These are phyloP conservation scores for Penicillium roqueforti DNA, from an alignment of 495 filamentous ascomycete genomes.

Conservation along the genomic window DNA sequence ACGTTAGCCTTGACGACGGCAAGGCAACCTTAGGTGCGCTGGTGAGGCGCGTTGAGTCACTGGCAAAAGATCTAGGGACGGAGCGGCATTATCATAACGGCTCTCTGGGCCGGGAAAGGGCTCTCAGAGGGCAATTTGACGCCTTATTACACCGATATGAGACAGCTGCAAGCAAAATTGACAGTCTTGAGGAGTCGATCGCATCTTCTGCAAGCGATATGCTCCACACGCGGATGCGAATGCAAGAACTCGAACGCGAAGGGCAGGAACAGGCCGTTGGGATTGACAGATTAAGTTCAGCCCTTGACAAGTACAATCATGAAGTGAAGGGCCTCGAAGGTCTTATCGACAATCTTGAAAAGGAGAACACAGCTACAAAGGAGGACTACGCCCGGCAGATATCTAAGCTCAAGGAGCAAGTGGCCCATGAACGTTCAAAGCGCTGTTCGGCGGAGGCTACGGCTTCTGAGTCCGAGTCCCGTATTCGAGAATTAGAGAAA, in stretches of 20 bases:
- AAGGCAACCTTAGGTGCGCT: constrained; percentile 37
- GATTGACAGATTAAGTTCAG: constrained; percentile 56
- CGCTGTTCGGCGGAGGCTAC: constrained; percentile 36
- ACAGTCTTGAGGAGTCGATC: constrained; percentile 51
- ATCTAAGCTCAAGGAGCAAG: constrained; percentile 36
- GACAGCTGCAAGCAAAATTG: constrained; percentile 39
- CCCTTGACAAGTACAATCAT: constrained; percentile 57
- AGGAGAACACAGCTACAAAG: constrained; percentile 41
- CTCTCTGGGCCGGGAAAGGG: constrained; percentile 32
- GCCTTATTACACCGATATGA: constrained; percentile 36
- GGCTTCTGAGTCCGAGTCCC: constrained; percentile 29
- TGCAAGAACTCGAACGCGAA: constrained; percentile 48
- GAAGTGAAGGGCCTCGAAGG: constrained; percentile 61
- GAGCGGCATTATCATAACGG: constrained; percentile 31
- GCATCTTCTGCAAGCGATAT: constrained; percentile 54
- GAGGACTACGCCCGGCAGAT: constrained; percentile 33
- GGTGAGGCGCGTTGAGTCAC: constrained; percentile 32
- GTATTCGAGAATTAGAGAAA: constrained; percentile 41
- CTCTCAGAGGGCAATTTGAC: constrained; percentile 44
- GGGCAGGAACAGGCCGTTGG: constrained; percentile 54
- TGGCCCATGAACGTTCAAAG: constrained; percentile 34
- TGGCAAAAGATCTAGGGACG: constrained; percentile 34
- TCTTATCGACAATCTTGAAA: constrained; percentile 57
- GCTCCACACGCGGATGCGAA: constrained; percentile 38
- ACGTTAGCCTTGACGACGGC: constrained; percentile 37